These are phyloP conservation scores for Lecanicillium sp. DNA, from an alignment of 2,329 filamentous ascomycete species.

Conservation along the genomic window DNA sequence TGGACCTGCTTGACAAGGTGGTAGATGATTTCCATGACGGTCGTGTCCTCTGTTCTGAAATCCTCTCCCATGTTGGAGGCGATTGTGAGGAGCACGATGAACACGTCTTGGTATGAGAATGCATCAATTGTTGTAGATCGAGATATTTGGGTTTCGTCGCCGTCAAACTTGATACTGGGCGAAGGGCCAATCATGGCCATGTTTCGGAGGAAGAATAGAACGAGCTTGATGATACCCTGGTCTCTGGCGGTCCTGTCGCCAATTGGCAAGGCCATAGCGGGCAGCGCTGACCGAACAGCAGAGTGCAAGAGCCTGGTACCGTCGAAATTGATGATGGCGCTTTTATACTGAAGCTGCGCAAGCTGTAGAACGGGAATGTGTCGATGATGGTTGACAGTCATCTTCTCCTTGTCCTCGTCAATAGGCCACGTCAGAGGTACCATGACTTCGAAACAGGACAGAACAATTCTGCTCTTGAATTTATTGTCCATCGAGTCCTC, in stretches of 20 bases:
- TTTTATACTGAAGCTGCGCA: conserved; percentile 85
- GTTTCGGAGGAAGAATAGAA: conserved; percentile 85
- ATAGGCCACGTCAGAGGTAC: conserved; percentile 93
- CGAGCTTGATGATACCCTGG: conserved; percentile 85
- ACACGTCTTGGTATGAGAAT: conserved; percentile 85
- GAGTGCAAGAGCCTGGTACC: conserved; percentile 71
- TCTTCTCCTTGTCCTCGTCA: conserved; percentile 69
- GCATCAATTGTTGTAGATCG: conserved; percentile 82
- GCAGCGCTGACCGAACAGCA: conserved; percentile 72
- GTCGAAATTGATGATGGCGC: conserved; percentile 78
- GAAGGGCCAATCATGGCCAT: conserved; percentile 77
- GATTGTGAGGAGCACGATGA: conserved; percentile 76
- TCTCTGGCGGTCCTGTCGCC: conserved; percentile 73
- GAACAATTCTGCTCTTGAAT: conserved; percentile 69
- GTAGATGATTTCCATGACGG: conserved; percentile 88
- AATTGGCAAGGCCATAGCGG: conserved; percentile 74
- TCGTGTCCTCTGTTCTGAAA: conserved; percentile 80
- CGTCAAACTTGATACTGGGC: conserved; percentile 66
- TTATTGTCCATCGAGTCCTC: conserved; percentile 66
- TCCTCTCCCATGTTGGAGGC: conserved; percentile 92
- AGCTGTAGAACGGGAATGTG: conserved; percentile 87
- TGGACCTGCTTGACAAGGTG: conserved; percentile 89
- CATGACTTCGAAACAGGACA: conserved; percentile 84
- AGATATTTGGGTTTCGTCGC: conserved; percentile 85
- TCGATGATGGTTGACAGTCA: conserved; percentile 88